Conservation (phyloP, 345 rosid species). For the Turnera subulata region DNA sequence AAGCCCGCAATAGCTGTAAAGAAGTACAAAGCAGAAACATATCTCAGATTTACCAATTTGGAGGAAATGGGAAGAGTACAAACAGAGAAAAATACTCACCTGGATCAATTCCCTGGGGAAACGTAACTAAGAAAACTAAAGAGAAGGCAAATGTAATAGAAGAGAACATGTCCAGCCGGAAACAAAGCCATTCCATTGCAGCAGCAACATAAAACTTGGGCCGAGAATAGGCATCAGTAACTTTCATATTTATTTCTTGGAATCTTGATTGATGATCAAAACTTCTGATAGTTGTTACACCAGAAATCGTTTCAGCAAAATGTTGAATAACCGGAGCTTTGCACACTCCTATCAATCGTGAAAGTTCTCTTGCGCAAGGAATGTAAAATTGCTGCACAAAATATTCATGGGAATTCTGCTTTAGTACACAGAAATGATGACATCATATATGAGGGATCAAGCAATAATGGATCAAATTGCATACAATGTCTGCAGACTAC, state of each 20-base stretch:
- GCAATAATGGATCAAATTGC: too few species aligned
- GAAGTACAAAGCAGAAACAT: not conserved
- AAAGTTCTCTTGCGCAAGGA: slow-evolving; percentile 64
- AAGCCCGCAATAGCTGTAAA: slow-evolving; percentile 72
- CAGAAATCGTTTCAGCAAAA: slow-evolving; percentile 73
- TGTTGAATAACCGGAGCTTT: slow-evolving; percentile 70
- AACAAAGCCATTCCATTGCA: slow-evolving; percentile 75
- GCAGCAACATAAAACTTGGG: slow-evolving; percentile 42
- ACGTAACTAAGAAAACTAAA: slow-evolving; percentile 52
- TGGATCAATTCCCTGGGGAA: slow-evolving; percentile 62
- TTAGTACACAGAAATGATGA: too few species aligned
- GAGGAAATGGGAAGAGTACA: not conserved
- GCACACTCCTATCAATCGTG: slow-evolving; percentile 62
- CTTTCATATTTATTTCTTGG: slow-evolving; percentile 45
- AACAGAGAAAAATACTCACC: slow-evolving; percentile 33
- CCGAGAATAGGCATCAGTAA: slow-evolving; percentile 48
- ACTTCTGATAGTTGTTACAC: slow-evolving; percentile 61
- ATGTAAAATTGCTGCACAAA: slow-evolving; percentile 63
- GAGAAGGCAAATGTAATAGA: slow-evolving; percentile 49
- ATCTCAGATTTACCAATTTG: slow-evolving; percentile 1
- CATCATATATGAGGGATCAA: not conserved
- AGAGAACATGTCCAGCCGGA: slow-evolving; percentile 63
- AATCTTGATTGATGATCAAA: slow-evolving; percentile 69
- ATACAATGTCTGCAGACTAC: too few species aligned
- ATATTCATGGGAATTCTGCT: slow-evolving; percentile 2